Base-by-base conservation (phyloP, 805 yeast genomes). In the Yamadazyma laniorum region DNA sequence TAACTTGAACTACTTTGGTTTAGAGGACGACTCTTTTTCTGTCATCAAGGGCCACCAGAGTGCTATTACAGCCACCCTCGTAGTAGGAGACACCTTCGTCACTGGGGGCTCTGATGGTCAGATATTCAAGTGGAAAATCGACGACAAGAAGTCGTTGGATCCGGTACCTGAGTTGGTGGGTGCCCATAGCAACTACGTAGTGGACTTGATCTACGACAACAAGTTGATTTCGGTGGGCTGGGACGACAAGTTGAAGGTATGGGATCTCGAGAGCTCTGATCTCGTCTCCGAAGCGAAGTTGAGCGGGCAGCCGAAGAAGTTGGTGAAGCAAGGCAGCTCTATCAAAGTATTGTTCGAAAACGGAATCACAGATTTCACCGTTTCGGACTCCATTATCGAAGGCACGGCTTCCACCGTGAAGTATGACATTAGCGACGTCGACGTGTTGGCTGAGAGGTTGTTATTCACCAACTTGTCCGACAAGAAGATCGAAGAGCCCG, bases 41-140 rank as follows among this genome's bases (percentile, higher is more conserved):
- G 61, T 72, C 1, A 62, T 87, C 12, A 59, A 65, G 39, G 96
- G 97, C 16, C 97, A 91, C 54, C 96, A 90, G 58, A 79, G 80
- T 50, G 73, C 89, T 11, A 75, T 91, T 39, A 87, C 96, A 1
- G 74, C 89, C 0, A 19, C 48, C 6, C 21, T 40, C 4, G 39
- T 32, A 5, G 55, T 82, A 25, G 59, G 54, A 5, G 47, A 52
- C 0, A 16, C 40, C 6, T 37, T 79, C 6, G 61, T 66, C 42
- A 74, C 90, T 2, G 96, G 96, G 13, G 81, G 91, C 22, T 80
- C 83, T 39, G 97, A 91, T 58, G 98, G 98, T 21, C 66, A 75
- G 26, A 60, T 90, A 7, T 59, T 75, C 30, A 56, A 69, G 40
- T 87, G 96, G 95, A 63, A 59, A 12, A 42, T 67, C 6, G 21